phyloP scores from a whole-genome alignment of 1,139 yeast genomes.

The Komagataea norvegica region DNA sequence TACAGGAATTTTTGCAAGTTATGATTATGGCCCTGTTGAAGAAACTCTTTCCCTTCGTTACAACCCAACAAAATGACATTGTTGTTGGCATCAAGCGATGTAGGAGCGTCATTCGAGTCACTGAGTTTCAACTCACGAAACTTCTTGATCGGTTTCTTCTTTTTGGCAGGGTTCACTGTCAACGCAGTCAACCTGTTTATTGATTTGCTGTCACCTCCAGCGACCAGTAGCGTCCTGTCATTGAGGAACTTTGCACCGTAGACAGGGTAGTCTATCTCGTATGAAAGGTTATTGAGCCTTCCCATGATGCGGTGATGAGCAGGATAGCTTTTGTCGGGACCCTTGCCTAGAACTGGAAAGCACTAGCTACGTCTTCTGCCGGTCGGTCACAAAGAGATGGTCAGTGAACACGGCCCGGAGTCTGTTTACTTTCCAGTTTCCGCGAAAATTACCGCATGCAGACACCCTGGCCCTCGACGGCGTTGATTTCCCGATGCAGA shows the following conservation, averaged over 20 bases:
- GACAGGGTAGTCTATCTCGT: conserved; percentile 74
- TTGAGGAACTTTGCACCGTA: conserved; percentile 73
- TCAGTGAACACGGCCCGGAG: no score
- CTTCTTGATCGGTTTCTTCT: conserved; percentile 47
- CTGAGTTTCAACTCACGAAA: conserved; percentile 64
- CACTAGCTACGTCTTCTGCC: no score
- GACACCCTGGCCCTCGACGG: no score
- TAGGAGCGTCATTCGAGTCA: conserved; percentile 66
- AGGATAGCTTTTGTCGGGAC: no score
- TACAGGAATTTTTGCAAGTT: conserved; percentile 66
- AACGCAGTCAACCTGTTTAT: conserved; percentile 77
- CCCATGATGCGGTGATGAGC: conserved; percentile 20
- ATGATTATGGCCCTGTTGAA: conserved; percentile 55
- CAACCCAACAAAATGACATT: conserved; percentile 66
- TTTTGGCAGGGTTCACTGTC: conserved; percentile 49
- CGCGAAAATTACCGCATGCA: no score
- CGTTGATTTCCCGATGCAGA: no score
- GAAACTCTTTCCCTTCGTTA: conserved; percentile 58
- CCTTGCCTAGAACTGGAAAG: no score
- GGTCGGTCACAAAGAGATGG: no score
- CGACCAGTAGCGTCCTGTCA: conserved; percentile 59
- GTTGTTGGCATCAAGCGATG: conserved; percentile 56
- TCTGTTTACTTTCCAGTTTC: no score
- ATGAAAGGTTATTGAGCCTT: conserved; percentile 27
- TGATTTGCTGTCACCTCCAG: conserved; percentile 85